Conservation (phyloP, 352 stramenopile species). For the Blastocystis sp. region DNA sequence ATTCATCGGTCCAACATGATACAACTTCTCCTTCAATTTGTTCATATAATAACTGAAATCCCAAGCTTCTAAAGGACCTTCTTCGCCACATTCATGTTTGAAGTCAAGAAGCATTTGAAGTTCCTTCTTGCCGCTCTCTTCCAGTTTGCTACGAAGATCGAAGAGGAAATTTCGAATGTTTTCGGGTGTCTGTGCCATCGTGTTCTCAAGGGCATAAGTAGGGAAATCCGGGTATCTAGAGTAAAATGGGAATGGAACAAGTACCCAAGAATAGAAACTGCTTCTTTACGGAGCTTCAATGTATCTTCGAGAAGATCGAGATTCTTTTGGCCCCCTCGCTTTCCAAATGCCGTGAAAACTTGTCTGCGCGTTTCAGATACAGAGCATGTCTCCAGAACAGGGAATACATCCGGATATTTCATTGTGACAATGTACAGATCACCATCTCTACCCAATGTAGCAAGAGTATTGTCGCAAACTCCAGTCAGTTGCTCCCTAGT, state of each 20-base stretch:
- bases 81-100: constrained; percentile 74
- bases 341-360: constrained; percentile 79
- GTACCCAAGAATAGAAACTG: constrained; percentile 24
- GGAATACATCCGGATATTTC: constrained; percentile 84
- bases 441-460: constrained; percentile 75
- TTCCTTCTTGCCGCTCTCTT: constrained; percentile 79
- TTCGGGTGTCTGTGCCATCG: constrained; percentile 76
- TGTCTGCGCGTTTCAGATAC: constrained; percentile 80
- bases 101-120: constrained; percentile 73
- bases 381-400: constrained; percentile 81
- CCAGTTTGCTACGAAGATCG: constrained; percentile 78
- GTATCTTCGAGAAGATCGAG: constrained; percentile 70
- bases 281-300: constrained; percentile 70
- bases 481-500: constrained; percentile 77
- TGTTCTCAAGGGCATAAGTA: constrained; percentile 64
- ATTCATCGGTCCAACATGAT: constrained; percentile 1
- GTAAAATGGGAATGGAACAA: not conserved
- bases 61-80: constrained; percentile 84
- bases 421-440: constrained; percentile 81
- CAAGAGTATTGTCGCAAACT: constrained; percentile 79
- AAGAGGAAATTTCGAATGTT: constrained; percentile 77
- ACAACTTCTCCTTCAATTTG: constrained; percentile 78
- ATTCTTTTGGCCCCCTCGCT: constrained; percentile 71
- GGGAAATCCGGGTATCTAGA: constrained; percentile 1
- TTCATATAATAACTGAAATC: constrained; percentile 85